Evolutionary conservation across 176 grass and related monocot genomes (phyloP).

Genomic region (Dactylis glomerata): DNA sequence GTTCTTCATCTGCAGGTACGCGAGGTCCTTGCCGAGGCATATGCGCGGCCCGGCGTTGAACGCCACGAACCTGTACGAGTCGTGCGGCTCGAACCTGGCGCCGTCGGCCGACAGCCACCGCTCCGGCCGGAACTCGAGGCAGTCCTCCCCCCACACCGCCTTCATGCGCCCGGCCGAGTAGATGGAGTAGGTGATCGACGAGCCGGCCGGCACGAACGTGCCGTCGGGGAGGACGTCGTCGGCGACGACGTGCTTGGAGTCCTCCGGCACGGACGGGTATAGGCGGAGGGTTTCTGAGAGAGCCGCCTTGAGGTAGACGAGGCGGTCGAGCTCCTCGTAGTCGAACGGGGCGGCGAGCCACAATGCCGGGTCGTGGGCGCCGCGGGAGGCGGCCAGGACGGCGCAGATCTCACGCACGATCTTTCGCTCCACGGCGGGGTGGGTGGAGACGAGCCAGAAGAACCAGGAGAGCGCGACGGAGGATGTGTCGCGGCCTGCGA

Average conservation of each 20-base stretch:
- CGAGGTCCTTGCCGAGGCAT: constrained; percentile 95
- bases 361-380: constrained; percentile 36
- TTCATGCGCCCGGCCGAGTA: constrained; percentile 95
- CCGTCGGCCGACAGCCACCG: constrained; percentile 81
- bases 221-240: constrained; percentile 87
- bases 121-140: constrained; percentile 86
- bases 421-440: constrained; percentile 53
- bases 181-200: constrained; percentile 90
- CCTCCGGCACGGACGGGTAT: constrained; percentile 93
- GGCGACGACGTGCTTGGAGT: constrained; percentile 87
- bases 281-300: constrained; percentile 88
- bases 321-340: constrained; percentile 83
- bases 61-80: constrained; percentile 81
- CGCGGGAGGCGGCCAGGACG: constrained; percentile 63
- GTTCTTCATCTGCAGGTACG: constrained; percentile 99
- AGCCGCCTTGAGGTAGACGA: constrained; percentile 92
- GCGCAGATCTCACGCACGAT: constrained; percentile 79
- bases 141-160: constrained; percentile 81
- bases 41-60: constrained; percentile 94
- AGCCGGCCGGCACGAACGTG: constrained; percentile 79
- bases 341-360: constrained; percentile 62
- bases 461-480: constrained; percentile 96
- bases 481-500: constrained; percentile 97
- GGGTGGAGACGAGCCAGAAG: constrained; percentile 97
- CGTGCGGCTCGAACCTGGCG: constrained; percentile 64